Conservation (phyloP, 2,329 filamentous ascomycete genomes). For the Aspergillus jensenii region DNA sequence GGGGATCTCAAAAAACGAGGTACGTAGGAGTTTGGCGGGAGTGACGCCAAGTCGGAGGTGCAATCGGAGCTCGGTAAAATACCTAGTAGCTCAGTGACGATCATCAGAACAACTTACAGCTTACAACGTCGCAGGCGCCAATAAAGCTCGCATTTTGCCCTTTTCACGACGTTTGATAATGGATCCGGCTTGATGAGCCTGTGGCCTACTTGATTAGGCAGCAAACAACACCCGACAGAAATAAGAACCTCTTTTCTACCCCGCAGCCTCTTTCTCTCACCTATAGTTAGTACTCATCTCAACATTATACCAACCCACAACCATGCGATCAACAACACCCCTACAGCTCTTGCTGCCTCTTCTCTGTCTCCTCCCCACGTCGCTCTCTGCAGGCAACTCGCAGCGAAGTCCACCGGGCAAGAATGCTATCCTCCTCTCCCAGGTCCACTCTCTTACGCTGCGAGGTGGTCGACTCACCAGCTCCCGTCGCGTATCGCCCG, state of each 20-base stretch:
- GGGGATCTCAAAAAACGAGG: neutral
- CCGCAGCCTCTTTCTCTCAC: neutral
- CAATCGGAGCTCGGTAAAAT: neutral
- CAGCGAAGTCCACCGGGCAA: conserved; percentile 32
- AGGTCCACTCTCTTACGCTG: conserved; percentile 77
- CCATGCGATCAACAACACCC: conserved; percentile 21
- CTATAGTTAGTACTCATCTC: neutral
- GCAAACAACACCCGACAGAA: neutral
- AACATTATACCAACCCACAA: neutral
- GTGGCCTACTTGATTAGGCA: neutral
- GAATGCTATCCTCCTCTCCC: conserved; percentile 60
- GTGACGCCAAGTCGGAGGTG: conserved; percentile 9
- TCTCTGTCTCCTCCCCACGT: conserved; percentile 19
- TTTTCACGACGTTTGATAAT: neutral
- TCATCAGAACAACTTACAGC: neutral
- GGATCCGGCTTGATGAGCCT: neutral
- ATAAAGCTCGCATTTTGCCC: neutral
- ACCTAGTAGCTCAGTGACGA: neutral
- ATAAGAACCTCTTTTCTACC: neutral
- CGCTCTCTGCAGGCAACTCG: conserved; percentile 24
- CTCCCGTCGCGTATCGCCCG: conserved; percentile 70
- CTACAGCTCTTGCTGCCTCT: conserved; percentile 20
- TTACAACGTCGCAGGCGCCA: neutral
- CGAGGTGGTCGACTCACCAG: conserved; percentile 67
- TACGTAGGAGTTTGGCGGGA: neutral